Conservation (phyloP, 371 early-diverging fungal genomes). For the Saksenaea vasiformis region DNA sequence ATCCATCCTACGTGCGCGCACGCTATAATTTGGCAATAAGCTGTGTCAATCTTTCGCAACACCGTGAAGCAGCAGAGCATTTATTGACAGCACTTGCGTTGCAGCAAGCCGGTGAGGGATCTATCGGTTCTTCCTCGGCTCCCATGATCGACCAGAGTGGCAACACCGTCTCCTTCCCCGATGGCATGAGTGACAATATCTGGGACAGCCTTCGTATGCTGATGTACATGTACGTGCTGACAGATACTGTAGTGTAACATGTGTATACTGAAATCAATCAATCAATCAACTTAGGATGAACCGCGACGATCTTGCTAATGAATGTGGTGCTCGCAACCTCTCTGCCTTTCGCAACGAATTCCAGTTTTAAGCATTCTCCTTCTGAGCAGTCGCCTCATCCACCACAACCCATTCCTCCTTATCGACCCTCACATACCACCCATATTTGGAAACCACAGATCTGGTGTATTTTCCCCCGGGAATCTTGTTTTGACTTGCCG, state of each 20-base stretch:
- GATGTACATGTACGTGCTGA: slow-evolving; percentile 62
- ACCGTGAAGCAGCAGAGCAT: slow-evolving; percentile 92
- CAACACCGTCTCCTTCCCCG: slow-evolving; percentile 31
- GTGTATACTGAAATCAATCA: too few species aligned
- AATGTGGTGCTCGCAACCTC: slow-evolving; percentile 73
- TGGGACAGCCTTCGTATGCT: slow-evolving; percentile 90
- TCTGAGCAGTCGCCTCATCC: background rate
- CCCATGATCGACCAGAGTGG: slow-evolving; percentile 29
- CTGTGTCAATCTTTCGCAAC: slow-evolving; percentile 87
- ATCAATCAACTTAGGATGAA: too few species aligned
- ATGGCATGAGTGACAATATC: slow-evolving; percentile 75
- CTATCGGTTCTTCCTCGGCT: slow-evolving; percentile 14
- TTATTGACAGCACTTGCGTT: slow-evolving; percentile 81
- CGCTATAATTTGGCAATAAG: slow-evolving; percentile 93
- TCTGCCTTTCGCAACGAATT: slow-evolving; percentile 79
- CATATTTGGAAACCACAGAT: slow-evolving; percentile 17
- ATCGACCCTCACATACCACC: background rate
- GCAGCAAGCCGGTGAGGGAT: slow-evolving; percentile 65
- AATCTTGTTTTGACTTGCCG: background rate
- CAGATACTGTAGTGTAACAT: too few species aligned
- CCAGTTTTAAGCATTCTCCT: slow-evolving; percentile 62
- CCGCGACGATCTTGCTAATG: slow-evolving; percentile 73
- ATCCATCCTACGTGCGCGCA: slow-evolving; percentile 93
- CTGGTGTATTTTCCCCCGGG: slow-evolving; percentile 22
- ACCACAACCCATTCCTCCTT: background rate